Base-by-base conservation (phyloP, 2,329 filamentous ascomycete genomes). In the Exophiala bonariae region DNA sequence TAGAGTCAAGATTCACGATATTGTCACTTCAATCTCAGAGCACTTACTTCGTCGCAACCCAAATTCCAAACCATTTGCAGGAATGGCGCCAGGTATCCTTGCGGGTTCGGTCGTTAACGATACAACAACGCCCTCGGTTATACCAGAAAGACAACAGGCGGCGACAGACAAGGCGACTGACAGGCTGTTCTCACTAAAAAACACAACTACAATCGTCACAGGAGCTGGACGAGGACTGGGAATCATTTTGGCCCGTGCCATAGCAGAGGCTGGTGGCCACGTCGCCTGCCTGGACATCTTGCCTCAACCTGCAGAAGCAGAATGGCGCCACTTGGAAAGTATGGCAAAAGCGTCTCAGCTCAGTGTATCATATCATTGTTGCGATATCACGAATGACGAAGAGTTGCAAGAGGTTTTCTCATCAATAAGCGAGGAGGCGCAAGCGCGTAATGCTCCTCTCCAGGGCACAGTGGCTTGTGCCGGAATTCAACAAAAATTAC, bases 321-420 rank as follows among this genome's bases (percentile, higher is more conserved):
- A 82, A 48, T 93, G 91, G 66, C 63, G 74, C 6, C 8, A 19
- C 23, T 19, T 33, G 30, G 40, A 34, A 16, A 32, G 22, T n/a
- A n/a, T 41, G 13, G 36, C 36, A 17, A 39, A 39, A 23, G 19
- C 9, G 17, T 39, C 36, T 7, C 19, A 28, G 38, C 23, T 41
- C 2, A 79, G 77, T 37, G 68, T 93, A 34, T 76, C 82, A 42
- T 95, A 95, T 73, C 83, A 86, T 61, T 82, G 85, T 56, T 81
- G 90, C 50, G 90, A 96, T 63, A 88, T 95, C 16, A 81, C 87
- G 20, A 82, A 93, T 62, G 82, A 85, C 18, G 72, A 76, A 4
- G 68, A 75, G 32, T 76, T 96, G 35, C 85, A 91, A 64, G 73
- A 72, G 34, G 77, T 87, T 41, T 75, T 95, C 40, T 74, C 78